Conservation (phyloP, 129 eudicot genomes). For the Chrysanthemum makinoi region DNA sequence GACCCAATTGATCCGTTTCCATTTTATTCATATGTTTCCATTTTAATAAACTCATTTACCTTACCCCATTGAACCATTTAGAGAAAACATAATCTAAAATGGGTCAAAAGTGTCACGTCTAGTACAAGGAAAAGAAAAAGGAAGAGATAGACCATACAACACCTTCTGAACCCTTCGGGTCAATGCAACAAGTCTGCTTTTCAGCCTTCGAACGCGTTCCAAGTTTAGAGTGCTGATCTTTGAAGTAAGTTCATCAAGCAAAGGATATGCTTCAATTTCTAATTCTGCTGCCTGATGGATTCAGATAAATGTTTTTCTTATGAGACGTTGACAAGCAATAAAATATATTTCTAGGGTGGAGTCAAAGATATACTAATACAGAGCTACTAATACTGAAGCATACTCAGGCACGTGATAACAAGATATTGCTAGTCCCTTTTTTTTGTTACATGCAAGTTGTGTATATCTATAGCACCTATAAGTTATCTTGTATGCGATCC, state of each 20-base stretch:
- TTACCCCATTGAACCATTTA: neutral
- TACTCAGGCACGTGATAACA: neutral
- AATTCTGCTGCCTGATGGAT: constrained; percentile 82
- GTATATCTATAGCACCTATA: constrained; percentile 7
- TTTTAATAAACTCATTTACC: neutral
- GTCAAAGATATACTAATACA: neutral
- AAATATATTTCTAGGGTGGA: neutral
- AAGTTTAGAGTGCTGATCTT: constrained; percentile 86
- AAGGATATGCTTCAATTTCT: constrained; percentile 91
- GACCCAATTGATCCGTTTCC: neutral
- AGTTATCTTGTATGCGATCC: constrained; percentile 7
- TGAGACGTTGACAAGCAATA: neutral
- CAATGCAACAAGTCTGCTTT: constrained; percentile 94
- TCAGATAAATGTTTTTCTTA: constrained; percentile 1
- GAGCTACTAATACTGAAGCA: neutral
- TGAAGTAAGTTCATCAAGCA: constrained; percentile 96
- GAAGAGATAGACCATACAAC: neutral
- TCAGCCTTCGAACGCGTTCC: constrained; percentile 94
- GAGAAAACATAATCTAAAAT: neutral
- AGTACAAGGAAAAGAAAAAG: neutral
- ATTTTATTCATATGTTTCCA: neutral
- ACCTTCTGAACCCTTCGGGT: constrained; percentile 98
- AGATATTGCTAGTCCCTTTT: constrained; percentile 6
- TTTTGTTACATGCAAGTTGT: neutral
- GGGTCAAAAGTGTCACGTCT: neutral